Evolutionary conservation across 306 rosid genomes (phyloP).

Genomic region (Sindora glabra): DNA sequence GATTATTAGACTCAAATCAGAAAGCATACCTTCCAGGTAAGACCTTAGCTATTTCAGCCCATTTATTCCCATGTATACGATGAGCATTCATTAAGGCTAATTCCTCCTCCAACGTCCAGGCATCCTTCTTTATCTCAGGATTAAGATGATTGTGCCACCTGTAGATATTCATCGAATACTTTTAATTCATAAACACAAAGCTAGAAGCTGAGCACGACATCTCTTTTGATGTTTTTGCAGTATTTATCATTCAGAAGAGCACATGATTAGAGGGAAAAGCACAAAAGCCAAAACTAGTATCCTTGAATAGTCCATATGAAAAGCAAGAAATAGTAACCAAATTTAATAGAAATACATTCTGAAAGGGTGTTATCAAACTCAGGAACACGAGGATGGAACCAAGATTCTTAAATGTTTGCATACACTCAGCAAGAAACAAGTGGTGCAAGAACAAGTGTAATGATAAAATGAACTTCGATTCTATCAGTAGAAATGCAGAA

Average conservation of each 20-base stretch:
- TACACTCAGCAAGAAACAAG: background rate
- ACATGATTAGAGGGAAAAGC: background rate
- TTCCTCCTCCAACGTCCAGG: slow-evolving; percentile 94
- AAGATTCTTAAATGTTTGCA: slow-evolving; percentile 3
- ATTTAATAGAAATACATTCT: background rate
- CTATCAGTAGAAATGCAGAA: slow-evolving; percentile 6
- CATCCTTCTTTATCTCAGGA: slow-evolving; percentile 89
- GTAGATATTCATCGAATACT: slow-evolving; percentile 15
- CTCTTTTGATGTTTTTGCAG: background rate
- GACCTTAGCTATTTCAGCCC: slow-evolving; percentile 98
- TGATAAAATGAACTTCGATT: background rate
- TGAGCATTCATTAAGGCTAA: slow-evolving; percentile 84
- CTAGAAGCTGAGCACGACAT: background rate
- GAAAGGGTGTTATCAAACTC: background rate
- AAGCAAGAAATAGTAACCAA: background rate
- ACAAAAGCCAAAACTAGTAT: background rate
- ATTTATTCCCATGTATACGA: slow-evolving; percentile 73
- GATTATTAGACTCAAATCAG: slow-evolving; percentile 7
- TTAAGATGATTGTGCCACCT: slow-evolving; percentile 99
- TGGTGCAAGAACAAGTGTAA: background rate
- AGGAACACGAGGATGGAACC: background rate
- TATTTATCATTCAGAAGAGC: background rate
- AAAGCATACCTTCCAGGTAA: slow-evolving; percentile 81
- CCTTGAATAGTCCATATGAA: background rate
- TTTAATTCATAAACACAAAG: background rate